Base-by-base conservation (phyloP, 2,329 filamentous ascomycete species). In the Colletotrichum karsti region DNA sequence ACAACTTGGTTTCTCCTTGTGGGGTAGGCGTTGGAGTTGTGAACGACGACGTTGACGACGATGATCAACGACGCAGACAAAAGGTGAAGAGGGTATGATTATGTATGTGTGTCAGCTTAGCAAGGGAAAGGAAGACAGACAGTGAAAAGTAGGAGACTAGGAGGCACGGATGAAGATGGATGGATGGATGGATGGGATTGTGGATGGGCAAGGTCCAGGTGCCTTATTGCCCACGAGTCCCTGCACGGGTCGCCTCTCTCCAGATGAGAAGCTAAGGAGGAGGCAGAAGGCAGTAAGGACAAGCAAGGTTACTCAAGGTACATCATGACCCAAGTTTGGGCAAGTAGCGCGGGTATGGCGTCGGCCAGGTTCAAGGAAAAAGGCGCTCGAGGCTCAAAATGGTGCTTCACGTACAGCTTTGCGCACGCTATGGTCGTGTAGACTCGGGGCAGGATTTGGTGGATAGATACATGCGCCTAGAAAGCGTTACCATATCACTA, bases 61-160 rank as follows among this genome's bases (percentile, higher is more conserved):
- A 24, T 35, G 41, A 24, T 37, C 28, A 48, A 35, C 22, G 18
- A 24, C 20, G 41, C 22, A 22, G 13, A 48, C 26, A 28, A 30
- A 15, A 20, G 24, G 51, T 48, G 55, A 60, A 41, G 33, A 41
- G 18, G 44, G 30, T 35, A 53, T 37, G 57, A 50, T 41, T 42
- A 51, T 60, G 42, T 60, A 60, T 59, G 57, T 51, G 44, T 39
- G 42, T 60, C 57, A 51, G 55, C 55, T 24, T 48, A 39, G 57
- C 33, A 37, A 35, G 30, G 24, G 22, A 28, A 28, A 18, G 15
- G 15, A 44, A 58, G 55, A 35, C 28, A 35, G 41, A 12, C 28
- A 48, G 41, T 9, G 20, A 22, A 33, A 60, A 28, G 57, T 33
- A 39, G 20, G 22, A n/a, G n/a, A n/a, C n/a, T n/a, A n/a, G n/a